These are phyloP conservation scores for Cenococcum geophilum DNA, from an alignment of 495 filamentous ascomycete genomes.

Conservation along the genomic window DNA sequence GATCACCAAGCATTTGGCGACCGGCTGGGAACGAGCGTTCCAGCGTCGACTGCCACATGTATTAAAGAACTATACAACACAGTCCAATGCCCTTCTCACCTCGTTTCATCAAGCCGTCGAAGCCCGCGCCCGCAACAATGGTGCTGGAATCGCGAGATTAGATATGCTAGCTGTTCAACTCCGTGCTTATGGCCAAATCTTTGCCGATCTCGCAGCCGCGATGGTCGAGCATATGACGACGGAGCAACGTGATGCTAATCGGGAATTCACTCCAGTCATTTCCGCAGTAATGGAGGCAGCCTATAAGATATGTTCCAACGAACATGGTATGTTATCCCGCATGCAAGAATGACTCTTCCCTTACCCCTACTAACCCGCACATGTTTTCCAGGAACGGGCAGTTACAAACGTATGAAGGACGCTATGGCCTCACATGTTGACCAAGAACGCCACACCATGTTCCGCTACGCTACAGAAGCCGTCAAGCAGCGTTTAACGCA, in stretches of 20 bases:
- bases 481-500: slow-evolving; percentile 39
- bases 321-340: slow-evolving; percentile 38
- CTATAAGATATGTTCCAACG: slow-evolving; percentile 45
- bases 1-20: slow-evolving; percentile 47
- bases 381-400: slow-evolving; percentile 41
- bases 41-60: slow-evolving; percentile 41
- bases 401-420: slow-evolving; percentile 50
- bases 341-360: neutral
- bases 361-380: neutral
- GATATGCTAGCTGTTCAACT: slow-evolving; percentile 45
- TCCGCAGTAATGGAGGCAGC: slow-evolving; percentile 42
- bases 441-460: slow-evolving; percentile 44
- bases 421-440: slow-evolving; percentile 50
- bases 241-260: slow-evolving; percentile 51
- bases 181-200: slow-evolving; percentile 37
- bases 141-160: slow-evolving; percentile 38
- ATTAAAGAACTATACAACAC: slow-evolving; percentile 30
- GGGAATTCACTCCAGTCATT: slow-evolving; percentile 51
- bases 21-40: slow-evolving; percentile 55
- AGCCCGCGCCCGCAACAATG: slow-evolving; percentile 36
- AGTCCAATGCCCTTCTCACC: slow-evolving; percentile 29
- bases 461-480: slow-evolving; percentile 39
- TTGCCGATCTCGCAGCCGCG: slow-evolving; percentile 35
- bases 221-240: slow-evolving; percentile 40
- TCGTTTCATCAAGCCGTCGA: slow-evolving; percentile 44